Conservation (phyloP, 2,329 filamentous ascomycete species). For the Fusarium tuaranense region DNA sequence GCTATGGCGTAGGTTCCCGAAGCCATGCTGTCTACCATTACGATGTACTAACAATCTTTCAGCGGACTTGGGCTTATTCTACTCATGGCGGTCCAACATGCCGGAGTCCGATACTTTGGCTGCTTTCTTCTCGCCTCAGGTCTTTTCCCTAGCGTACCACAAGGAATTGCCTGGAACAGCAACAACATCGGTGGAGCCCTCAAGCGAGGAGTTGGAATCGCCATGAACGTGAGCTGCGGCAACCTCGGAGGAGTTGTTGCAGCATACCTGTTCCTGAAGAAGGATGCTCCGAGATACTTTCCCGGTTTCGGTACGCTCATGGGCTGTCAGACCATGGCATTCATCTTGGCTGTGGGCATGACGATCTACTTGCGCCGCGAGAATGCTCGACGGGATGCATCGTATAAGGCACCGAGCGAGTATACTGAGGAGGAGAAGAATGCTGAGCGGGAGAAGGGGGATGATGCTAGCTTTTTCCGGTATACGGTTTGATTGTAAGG, state of each 20-base stretch:
- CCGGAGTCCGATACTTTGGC: slow-evolving; percentile 3
- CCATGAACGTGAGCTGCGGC: slow-evolving; percentile 15
- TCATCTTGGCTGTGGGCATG: slow-evolving; percentile 10
- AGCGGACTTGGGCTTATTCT: neutral
- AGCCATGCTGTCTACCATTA: neutral
- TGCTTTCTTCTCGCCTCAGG: slow-evolving; percentile 14
- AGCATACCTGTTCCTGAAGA: slow-evolving; percentile 3
- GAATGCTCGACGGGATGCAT: slow-evolving; percentile 16
- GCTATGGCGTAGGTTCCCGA: neutral
- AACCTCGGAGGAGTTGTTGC: slow-evolving; percentile 19
- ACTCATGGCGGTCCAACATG: neutral
- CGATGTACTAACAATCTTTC: neutral
- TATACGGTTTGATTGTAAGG: slow-evolving; percentile 8
- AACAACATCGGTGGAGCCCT: slow-evolving; percentile 23
- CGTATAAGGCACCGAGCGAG: neutral
- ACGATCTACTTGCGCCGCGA: slow-evolving; percentile 9
- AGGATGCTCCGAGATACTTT: slow-evolving; percentile 13
- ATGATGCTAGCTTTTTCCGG: slow-evolving; percentile 16
- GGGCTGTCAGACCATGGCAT: slow-evolving; percentile 4
- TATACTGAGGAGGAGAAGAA: slow-evolving; percentile 3
- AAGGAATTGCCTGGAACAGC: slow-evolving; percentile 21
- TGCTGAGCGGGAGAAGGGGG: slow-evolving; percentile 7
- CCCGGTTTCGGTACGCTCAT: slow-evolving; percentile 10
- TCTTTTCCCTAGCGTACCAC: slow-evolving; percentile 18
- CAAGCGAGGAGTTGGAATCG: slow-evolving; percentile 21